Evolutionary conservation across 805 yeast species (phyloP), one percentile per base, ranked within the genome.

Genomic region (Saturnispora sekii): DNA sequence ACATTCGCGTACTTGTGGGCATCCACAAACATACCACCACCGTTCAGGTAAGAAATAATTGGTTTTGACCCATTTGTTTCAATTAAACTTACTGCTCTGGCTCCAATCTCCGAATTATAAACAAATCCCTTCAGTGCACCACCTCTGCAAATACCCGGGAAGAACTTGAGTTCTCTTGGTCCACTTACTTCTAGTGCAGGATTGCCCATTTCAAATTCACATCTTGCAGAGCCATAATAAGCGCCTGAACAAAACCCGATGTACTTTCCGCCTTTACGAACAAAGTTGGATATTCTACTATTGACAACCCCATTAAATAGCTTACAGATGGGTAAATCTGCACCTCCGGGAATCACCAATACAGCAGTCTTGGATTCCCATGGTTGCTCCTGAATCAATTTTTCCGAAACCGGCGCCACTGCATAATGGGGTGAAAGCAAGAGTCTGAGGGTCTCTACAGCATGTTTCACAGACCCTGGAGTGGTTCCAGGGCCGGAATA

Each of bases 211-310:
- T 86, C 96, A 60, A 93, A 93, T 57, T 90, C 97, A 52, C 84
- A 80, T 35, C 81, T 63, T 0, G 73, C 62, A 10, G 89, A 73
- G 1, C 81, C 90, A 57, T 77, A 93, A 63, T 93, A 93, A 0
- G 84, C 97, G 36, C 99, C 99, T 9, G 99, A 93, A 64, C 99
- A 93, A 51, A 93, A 77, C 0, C 98, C 98, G 16, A 90, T 61
- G 56, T 68, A 87, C 40, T 69, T 67, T 2, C 99, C 99, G 29
- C 97, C 98, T 44, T 69, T 68, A 29, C 77, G 68, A 1, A 87
- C 87, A 52, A 71, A 87, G 41, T 76, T 76, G 26, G 65, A 61
- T 49, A 87, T 84, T 33, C 69, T 66, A 9, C 64, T 55, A 54
- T 81, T 84, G 0, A 88, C 86, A 1, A 62, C 64, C 1, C 95